Conservation (phyloP, 164 flowering plant genomes). For the Berberis vulgaris region DNA sequence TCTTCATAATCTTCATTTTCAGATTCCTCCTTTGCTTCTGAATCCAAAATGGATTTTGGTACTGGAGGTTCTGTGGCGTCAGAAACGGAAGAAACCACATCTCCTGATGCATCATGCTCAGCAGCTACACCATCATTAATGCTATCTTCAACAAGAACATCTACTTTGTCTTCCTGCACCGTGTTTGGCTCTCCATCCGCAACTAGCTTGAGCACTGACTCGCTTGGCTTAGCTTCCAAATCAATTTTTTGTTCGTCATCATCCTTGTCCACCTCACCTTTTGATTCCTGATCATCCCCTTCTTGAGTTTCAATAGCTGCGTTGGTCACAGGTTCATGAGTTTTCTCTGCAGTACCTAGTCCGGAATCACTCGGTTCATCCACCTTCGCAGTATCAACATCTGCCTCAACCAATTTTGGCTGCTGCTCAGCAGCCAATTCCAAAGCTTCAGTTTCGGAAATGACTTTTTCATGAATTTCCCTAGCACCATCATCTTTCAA, state of each 20-base stretch:
- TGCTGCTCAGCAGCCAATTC: slow-evolving; percentile 14
- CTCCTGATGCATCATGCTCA: slow-evolving; percentile 10
- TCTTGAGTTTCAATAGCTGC: slow-evolving; percentile 10
- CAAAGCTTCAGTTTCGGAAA: slow-evolving; percentile 13
- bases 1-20: slow-evolving; percentile 18
- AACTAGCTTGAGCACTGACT: slow-evolving; percentile 1
- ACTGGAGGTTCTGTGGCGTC: slow-evolving; percentile 6
- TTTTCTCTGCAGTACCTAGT: background rate
- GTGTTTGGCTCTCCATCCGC: slow-evolving; percentile 7
- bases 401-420: slow-evolving; percentile 10
- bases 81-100: slow-evolving; percentile 7
- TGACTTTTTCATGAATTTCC: slow-evolving; percentile 18
- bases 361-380: background rate
- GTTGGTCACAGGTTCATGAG: slow-evolving; percentile 1
- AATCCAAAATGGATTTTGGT: slow-evolving; percentile 3
- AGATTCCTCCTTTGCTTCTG: slow-evolving; percentile 11
- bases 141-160: slow-evolving; percentile 5
- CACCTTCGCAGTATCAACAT: slow-evolving; percentile 7
- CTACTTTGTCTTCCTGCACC: slow-evolving; percentile 4
- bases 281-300: slow-evolving; percentile 1
- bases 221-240: slow-evolving; percentile 11
- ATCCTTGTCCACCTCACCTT: slow-evolving; percentile 5
- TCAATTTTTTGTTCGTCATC: slow-evolving; percentile 5
- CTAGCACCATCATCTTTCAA: slow-evolving; percentile 20
- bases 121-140: slow-evolving; percentile 1